A percentile compares a stretch with the other conserved stretches of the same genome.
Conservation (phyloP, 2,329 filamentous ascomycete species). For the Neonectria punicea region DNA sequence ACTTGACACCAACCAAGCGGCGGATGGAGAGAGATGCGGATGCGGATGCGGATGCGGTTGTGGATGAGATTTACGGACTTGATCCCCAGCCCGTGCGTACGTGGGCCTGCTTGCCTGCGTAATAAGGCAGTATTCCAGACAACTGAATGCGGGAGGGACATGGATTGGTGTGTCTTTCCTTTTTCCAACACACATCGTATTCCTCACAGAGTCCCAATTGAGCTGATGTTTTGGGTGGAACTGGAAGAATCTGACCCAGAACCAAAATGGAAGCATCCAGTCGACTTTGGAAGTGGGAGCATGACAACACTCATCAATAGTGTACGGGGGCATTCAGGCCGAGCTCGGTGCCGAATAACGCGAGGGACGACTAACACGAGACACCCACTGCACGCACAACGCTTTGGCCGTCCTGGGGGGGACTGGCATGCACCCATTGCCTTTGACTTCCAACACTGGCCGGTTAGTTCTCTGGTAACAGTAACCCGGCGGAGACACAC, state of each 20-base stretch:
- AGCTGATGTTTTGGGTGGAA: constrained; percentile 1
- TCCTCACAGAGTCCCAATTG: constrained; percentile 1
- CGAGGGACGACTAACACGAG: constrained; percentile 37
- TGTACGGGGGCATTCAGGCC: constrained; percentile 33
- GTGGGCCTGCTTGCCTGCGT: constrained; percentile 26
- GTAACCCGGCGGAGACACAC: constrained; percentile 17
- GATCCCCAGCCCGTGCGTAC: background rate
- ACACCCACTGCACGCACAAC: background rate
- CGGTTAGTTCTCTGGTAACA: constrained; percentile 28
- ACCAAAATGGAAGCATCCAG: constrained; percentile 1
- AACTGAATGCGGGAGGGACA: constrained; percentile 12
- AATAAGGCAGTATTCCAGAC: background rate
- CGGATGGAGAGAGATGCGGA: constrained; percentile 8
- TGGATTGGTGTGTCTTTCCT: background rate
- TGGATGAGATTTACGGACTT: background rate
- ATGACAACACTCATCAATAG: background rate
- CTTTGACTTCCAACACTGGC: constrained; percentile 9
- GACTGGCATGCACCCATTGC: constrained; percentile 2
- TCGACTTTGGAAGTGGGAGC: constrained; percentile 8
- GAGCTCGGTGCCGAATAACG: constrained; percentile 40
- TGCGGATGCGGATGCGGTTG: constrained; percentile 8
- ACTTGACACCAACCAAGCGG: constrained; percentile 19
- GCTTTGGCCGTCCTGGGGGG: background rate
- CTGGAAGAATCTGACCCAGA: background rate
- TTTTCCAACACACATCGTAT: background rate